A percentile compares a stretch with the other conserved stretches of the same genome.
phyloP scores from a whole-genome alignment of 1,284 basidiomycete species.

The Serendipita sp. region DNA sequence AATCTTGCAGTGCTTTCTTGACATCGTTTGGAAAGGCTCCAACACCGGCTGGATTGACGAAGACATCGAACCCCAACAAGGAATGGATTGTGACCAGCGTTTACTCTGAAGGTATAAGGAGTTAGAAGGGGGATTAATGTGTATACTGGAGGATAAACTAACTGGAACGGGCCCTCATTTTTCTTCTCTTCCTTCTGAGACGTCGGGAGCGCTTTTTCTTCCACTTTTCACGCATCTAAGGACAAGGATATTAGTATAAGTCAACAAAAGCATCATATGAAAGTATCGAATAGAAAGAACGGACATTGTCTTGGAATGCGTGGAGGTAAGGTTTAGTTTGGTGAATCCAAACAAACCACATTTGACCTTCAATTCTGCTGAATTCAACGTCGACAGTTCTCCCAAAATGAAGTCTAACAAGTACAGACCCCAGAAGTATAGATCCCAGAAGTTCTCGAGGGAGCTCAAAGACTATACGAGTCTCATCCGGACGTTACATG shows the following conservation, averaged over 20 bases:
- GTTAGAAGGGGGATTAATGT: neutral
- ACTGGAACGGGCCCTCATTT: conserved; percentile 85
- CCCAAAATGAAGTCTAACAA: conserved; percentile 19
- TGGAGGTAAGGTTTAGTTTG: conserved; percentile 11
- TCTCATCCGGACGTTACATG: conserved; percentile 42
- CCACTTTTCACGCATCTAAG: conserved; percentile 81
- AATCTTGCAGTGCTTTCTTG: neutral
- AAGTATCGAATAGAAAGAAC: neutral
- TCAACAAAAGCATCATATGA: conserved; percentile 5
- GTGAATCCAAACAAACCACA: conserved; percentile 15
- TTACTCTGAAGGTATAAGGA: neutral
- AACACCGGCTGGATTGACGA: neutral
- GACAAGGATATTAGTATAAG: neutral
- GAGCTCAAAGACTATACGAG: conserved; percentile 51
- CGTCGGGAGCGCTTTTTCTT: conserved; percentile 82
- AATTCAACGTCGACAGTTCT: conserved; percentile 9
- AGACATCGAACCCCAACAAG: neutral
- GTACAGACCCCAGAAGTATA: conserved; percentile 25
- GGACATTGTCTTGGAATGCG: neutral
- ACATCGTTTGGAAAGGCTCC: neutral
- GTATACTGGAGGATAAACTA: conserved; percentile 24
- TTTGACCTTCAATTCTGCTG: conserved; percentile 35
- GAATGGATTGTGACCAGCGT: neutral
- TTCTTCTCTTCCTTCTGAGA: conserved; percentile 78
- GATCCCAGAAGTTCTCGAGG: conserved; percentile 37